Base-by-base conservation (phyloP, 306 rosid genomes). In the Fragaria vesca region DNA sequence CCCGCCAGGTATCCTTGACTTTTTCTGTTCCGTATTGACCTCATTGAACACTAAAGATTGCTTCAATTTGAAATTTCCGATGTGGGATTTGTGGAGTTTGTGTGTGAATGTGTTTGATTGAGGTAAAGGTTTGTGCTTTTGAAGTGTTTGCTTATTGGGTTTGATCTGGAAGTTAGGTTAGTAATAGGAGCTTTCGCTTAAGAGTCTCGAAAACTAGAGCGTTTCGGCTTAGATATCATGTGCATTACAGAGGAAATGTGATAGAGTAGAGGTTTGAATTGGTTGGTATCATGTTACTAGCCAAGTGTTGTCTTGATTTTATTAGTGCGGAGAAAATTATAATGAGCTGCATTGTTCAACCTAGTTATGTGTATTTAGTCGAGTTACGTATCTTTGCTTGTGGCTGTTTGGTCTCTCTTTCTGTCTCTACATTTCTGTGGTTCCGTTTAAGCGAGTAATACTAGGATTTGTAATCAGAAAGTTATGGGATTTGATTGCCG, bases 1-100 rank as follows among this genome's bases (percentile, higher is more conserved):
- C 98, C 98, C 76, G 92, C 98, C 84, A 90, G 91, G 97, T 89
- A 18, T 6, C 9, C 20, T 62, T 62, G 40, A 62, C 67, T 62
- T 62, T 9, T 61, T 4, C 38, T 0, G 1, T 28, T 26, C 8
- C 20, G 1, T 12, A 12, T 62, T 62, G 40, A 30, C 40, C 67
- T 12, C 18, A 62, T 0, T 26, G 12, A 6, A 24, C 12, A 2
- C 42, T 38, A 38, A 5, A 42, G 45, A 42, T 42, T 42, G 11
- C 17, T 63, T 26, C 26, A 62, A 47, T 81, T 75, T 13, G 40
- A 40, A 3, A 54, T 21, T 58, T 38, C 2, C 10, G 48, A 38
- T 9, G 17, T 46, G 76, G 69, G 73, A 11, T 71, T 78, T 73
- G 32, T 18, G 17, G 10, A 11, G 32, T 34, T 24, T 40, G 4